Evolutionary conservation across 2,329 filamentous ascomycete genomes (phyloP).

Genomic region (Aspergillus intermedius): DNA sequence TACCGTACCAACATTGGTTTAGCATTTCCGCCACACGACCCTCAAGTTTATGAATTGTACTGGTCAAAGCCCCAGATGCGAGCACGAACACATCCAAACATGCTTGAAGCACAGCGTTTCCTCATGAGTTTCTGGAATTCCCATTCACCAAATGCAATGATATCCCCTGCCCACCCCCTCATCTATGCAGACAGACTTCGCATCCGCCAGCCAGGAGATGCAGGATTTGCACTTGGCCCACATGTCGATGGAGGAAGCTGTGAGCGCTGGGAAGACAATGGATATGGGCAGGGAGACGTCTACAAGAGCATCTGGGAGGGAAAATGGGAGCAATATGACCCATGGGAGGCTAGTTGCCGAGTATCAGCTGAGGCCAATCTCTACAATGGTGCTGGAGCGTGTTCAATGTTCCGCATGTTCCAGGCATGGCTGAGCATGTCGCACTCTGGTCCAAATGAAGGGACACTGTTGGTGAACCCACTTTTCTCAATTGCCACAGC

Average conservation of each 20-base stretch:
- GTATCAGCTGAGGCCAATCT: constrained; percentile 61
- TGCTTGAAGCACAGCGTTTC: constrained; percentile 7
- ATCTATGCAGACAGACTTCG: constrained; percentile 62
- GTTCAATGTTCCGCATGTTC: constrained; percentile 72
- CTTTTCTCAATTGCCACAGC: constrained; percentile 63
- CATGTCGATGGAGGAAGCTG: constrained; percentile 66
- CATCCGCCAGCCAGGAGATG: constrained; percentile 62
- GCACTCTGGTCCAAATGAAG: constrained; percentile 58
- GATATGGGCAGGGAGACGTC: constrained; percentile 53
- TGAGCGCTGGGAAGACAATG: constrained; percentile 61
- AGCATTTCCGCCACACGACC: too few relatives aligned
- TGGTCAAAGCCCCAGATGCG: constrained; percentile 10
- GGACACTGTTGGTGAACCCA: constrained; percentile 71
- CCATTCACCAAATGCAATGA: neutral
- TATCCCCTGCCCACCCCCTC: constrained; percentile 37
- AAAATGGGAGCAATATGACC: constrained; percentile 67
- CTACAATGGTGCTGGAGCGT: constrained; percentile 69
- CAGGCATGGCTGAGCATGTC: constrained; percentile 76
- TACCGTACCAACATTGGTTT: too few relatives aligned
- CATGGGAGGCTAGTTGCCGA: constrained; percentile 65
- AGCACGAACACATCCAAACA: constrained; percentile 9
- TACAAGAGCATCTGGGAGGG: constrained; percentile 66
- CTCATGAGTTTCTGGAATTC: neutral
- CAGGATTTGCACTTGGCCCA: constrained; percentile 59
- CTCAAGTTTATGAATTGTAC: constrained; percentile 7